These are phyloP conservation scores for Paradendryphiella salina DNA, from an alignment of 2,329 filamentous ascomycete genomes.

Conservation along the genomic window DNA sequence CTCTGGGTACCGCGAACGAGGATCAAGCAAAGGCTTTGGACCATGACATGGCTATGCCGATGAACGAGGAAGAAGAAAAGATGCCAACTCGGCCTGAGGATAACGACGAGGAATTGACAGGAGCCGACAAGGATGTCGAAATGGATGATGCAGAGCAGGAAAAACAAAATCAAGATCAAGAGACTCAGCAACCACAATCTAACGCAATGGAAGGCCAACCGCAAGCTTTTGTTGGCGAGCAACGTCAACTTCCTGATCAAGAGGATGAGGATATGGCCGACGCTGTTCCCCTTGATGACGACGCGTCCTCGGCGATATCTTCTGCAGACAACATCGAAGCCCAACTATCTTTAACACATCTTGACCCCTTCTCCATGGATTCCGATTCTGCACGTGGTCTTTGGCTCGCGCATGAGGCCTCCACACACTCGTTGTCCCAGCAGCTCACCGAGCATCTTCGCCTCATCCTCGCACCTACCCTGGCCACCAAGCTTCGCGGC, in stretches of 20 bases:
- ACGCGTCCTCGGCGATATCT: constrained; percentile 33
- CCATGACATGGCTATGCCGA: constrained; percentile 83
- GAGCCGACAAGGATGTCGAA: constrained; percentile 44
- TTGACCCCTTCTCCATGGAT: constrained; percentile 52
- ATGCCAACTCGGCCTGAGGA: constrained; percentile 42
- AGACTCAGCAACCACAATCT: constrained; percentile 33
- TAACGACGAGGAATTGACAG: constrained; percentile 32
- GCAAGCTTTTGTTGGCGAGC: constrained; percentile 52
- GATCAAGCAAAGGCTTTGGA: constrained; percentile 86
- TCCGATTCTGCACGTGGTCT: constrained; percentile 67
- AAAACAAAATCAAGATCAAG: constrained; percentile 27
- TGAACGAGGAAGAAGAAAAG: constrained; percentile 55
- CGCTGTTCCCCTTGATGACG: constrained; percentile 41
- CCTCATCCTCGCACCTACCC: constrained; percentile 89
- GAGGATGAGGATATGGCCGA: constrained; percentile 49
- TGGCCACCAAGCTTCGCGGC: constrained; percentile 93
- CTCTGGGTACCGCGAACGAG: constrained; percentile 82
- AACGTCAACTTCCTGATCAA: constrained; percentile 40
- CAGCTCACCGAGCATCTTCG: constrained; percentile 92
- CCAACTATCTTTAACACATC: constrained; percentile 73
- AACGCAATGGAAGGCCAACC: constrained; percentile 41
- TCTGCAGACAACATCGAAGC: constrained; percentile 54
- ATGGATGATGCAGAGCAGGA: constrained; percentile 48
- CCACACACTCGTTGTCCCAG: constrained; percentile 83
- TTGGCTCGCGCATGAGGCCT: constrained; percentile 82